Percentiles rank a stretch among this genome's conserved stretches.
Conservation (phyloP, 495 filamentous ascomycete species). For the Penicillium parvum region DNA sequence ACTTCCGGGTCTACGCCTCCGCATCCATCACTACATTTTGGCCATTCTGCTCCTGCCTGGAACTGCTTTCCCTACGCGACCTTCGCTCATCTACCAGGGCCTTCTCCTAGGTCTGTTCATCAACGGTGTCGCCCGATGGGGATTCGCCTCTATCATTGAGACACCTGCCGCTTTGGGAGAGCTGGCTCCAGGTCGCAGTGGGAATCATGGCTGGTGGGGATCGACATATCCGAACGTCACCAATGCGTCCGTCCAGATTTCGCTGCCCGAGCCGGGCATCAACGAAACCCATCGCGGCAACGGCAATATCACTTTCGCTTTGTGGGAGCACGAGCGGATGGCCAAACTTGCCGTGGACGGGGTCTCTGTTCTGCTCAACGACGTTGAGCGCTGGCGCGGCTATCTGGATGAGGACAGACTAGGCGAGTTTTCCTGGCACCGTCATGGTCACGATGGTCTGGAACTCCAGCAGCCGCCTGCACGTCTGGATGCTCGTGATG, state of each 20-base stretch:
- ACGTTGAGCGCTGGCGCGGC: slow-evolving; percentile 78
- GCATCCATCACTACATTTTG: slow-evolving; percentile 94
- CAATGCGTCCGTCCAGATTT: slow-evolving; percentile 46
- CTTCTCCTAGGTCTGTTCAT: slow-evolving; percentile 86
- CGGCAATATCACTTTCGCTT: slow-evolving; percentile 56
- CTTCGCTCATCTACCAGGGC: slow-evolving; percentile 76
- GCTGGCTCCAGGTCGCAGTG: slow-evolving; percentile 29
- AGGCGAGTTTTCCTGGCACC: slow-evolving; percentile 46
- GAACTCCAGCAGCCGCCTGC: slow-evolving; percentile 25
- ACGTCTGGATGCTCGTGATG: slow-evolving; percentile 5
- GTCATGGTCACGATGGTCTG: slow-evolving; percentile 40
- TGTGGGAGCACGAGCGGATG: slow-evolving; percentile 44
- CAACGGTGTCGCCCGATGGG: slow-evolving; percentile 91
- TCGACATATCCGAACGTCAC: slow-evolving; percentile 63
- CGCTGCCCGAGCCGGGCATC: slow-evolving; percentile 33
- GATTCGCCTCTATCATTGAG: slow-evolving; percentile 86
- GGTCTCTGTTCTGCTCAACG: slow-evolving; percentile 85
- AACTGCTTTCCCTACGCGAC: slow-evolving; percentile 76
- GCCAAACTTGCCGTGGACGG: slow-evolving; percentile 72
- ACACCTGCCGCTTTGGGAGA: slow-evolving; percentile 63
- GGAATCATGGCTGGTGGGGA: slow-evolving; percentile 51
- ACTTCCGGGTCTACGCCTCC: slow-evolving; percentile 75
- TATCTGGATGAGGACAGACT: slow-evolving; percentile 48
- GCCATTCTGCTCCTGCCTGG: slow-evolving; percentile 79
- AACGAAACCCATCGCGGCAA: slow-evolving; percentile 33